phyloP scores from a whole-genome alignment of 345 rosid species.

The Nasturtium officinale region DNA sequence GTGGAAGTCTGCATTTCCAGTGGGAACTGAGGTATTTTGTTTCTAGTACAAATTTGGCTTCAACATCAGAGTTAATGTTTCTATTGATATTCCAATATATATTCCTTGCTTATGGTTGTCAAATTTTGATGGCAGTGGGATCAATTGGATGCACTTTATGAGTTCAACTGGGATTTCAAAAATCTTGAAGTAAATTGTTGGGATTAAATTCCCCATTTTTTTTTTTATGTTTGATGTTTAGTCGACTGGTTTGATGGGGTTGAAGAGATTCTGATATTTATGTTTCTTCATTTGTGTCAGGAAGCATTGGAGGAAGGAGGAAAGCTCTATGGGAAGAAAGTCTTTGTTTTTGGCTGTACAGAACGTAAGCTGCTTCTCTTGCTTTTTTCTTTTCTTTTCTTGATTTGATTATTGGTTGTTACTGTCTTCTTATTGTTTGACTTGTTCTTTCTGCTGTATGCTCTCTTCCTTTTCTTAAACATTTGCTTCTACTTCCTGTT shows the following conservation, averaged over 20 bases:
- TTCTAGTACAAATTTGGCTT: conserved; percentile 22
- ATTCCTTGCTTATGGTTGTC: conserved; percentile 25
- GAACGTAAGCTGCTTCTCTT: conserved; percentile 71
- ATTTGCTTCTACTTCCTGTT: conserved; percentile 4
- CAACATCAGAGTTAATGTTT: not conserved
- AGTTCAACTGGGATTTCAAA: conserved; percentile 78
- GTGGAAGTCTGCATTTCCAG: conserved; percentile 84
- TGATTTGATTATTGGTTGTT: not conserved
- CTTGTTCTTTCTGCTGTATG: not conserved
- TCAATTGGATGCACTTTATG: conserved; percentile 70
- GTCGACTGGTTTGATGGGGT: not conserved
- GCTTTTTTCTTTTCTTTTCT: not conserved
- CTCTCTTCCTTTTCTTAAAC: not conserved
- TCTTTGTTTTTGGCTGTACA: conserved; percentile 81
- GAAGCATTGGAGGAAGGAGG: conserved; percentile 92
- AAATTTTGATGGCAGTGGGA: conserved; percentile 72
- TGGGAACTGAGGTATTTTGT: conserved; percentile 83
- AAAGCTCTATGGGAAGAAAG: conserved; percentile 67
- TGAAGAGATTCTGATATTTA: conserved; percentile 19
- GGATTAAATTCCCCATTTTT: not conserved
- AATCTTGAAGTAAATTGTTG: conserved; percentile 80
- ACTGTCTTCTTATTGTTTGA: conserved; percentile 2
- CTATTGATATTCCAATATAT: not conserved
- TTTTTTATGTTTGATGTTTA: conserved; percentile 13
- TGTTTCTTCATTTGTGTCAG: conserved; percentile 47